Evolutionary conservation across 257 asterid genomes (phyloP).

Genomic region (Asclepias syriaca): DNA sequence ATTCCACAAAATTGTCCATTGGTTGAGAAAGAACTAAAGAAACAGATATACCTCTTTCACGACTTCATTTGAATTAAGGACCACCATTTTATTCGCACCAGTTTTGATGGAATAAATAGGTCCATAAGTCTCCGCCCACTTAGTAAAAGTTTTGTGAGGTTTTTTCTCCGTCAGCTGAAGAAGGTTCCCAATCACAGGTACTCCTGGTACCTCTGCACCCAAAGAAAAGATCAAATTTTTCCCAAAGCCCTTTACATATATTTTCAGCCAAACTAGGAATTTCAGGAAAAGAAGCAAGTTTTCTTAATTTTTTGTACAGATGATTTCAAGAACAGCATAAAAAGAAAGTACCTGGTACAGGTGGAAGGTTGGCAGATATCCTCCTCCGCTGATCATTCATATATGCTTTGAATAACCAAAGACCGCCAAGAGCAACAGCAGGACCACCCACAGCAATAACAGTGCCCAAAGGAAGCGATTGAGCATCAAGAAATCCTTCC

Average conservation of each 20-base stretch:
- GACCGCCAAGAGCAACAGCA: conserved; percentile 55
- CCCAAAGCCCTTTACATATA: too few species aligned
- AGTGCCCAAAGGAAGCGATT: conserved; percentile 42
- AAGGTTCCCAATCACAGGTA: conserved; percentile 74
- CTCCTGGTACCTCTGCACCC: conserved; percentile 69
- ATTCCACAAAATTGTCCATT: neutral
- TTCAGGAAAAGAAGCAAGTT: neutral
- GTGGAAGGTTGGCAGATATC: conserved; percentile 42
- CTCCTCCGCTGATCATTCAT: conserved; percentile 28
- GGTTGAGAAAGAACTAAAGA: neutral
- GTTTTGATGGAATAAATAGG: conserved; percentile 70
- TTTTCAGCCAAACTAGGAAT: too few species aligned
- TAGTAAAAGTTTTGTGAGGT: conserved; percentile 76
- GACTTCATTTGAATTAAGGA: conserved; percentile 58
- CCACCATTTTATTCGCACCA: conserved; percentile 61
- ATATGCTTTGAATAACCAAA: conserved; percentile 43
- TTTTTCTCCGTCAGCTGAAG: conserved; percentile 83
- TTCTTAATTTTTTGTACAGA: too few species aligned
- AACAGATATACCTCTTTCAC: conserved; percentile 62
- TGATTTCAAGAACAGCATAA: neutral
- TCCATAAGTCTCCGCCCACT: conserved; percentile 76
- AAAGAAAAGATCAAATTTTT: too few species aligned
- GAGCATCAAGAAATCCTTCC: conserved; percentile 42
- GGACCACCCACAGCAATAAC: conserved; percentile 45
- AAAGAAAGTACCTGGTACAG: conserved; percentile 41